phyloP scores from a whole-genome alignment of 768 basidiomycete species.

The Pulveroboletus frians region DNA sequence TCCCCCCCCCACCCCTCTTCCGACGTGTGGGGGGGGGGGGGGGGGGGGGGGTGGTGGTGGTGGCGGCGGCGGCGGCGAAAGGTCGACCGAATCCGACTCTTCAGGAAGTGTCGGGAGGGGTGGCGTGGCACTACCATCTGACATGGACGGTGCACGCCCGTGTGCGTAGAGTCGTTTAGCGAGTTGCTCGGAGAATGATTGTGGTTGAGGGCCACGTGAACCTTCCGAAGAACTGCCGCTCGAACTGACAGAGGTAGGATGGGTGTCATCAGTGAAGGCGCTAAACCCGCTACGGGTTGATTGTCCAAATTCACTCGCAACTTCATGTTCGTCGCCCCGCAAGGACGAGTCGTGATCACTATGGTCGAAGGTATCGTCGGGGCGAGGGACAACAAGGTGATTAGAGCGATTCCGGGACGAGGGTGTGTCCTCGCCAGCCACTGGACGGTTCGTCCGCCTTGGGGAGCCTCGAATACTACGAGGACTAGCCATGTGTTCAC shows the following conservation, averaged over 20 bases:
- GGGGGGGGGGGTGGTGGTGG: conserved; percentile 15
- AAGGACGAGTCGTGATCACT: conserved; percentile 42
- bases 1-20: too few relatives aligned
- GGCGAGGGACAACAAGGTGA: conserved; percentile 40
- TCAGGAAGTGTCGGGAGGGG: conserved; percentile 38
- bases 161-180: conserved; percentile 51
- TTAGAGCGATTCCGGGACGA: conserved; percentile 37
- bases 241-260: conserved; percentile 53
- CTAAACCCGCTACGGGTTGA: conserved; percentile 35
- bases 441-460: conserved; percentile 42
- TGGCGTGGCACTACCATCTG: conserved; percentile 34
- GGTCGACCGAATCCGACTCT: conserved; percentile 27
- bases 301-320: conserved; percentile 52
- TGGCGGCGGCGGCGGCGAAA: conserved; percentile 19
- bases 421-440: conserved; percentile 36
- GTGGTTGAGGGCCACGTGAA: conserved; percentile 34
- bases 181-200: conserved; percentile 58
- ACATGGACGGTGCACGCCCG: conserved; percentile 39
- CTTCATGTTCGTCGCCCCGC: conserved; percentile 45
- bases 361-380: conserved; percentile 40
- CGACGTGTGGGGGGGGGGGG: too few relatives aligned
- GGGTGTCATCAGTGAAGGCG: conserved; percentile 47
- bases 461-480: conserved; percentile 69
- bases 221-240: conserved; percentile 36
- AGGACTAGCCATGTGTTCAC: conserved; percentile 55